Evolutionary conservation across 2,329 filamentous ascomycete species (phyloP).

Genomic region (Penicillium sp.): DNA sequence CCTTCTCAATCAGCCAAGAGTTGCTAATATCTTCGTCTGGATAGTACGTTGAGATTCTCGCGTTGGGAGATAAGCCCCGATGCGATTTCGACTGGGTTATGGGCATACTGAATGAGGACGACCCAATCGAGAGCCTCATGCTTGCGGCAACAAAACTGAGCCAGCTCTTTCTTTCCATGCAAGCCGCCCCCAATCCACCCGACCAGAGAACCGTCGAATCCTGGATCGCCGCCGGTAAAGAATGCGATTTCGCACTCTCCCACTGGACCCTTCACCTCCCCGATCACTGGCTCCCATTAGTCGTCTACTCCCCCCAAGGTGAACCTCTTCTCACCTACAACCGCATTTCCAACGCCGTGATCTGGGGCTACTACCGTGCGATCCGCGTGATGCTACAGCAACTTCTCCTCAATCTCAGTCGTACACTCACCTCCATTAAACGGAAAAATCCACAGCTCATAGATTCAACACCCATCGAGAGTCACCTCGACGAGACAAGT

Average conservation of each 20-base stretch:
- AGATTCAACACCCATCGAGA: conserved; percentile 8
- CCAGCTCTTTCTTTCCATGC: conserved; percentile 32
- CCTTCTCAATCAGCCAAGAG: neutral
- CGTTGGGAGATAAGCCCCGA: conserved; percentile 37
- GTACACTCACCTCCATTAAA: conserved; percentile 22
- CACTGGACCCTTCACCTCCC: conserved; percentile 38
- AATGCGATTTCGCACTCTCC: conserved; percentile 35
- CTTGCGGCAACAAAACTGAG: conserved; percentile 36
- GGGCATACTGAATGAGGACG: conserved; percentile 31
- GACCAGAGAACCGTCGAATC: conserved; percentile 25
- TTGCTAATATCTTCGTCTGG: neutral
- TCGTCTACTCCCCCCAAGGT: conserved; percentile 35
- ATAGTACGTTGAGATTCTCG: conserved; percentile 42
- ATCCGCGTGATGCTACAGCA: conserved; percentile 40
- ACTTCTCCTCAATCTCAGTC: conserved; percentile 34
- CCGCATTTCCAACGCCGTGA: conserved; percentile 30
- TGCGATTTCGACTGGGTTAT: conserved; percentile 37
- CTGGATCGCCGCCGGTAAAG: conserved; percentile 30
- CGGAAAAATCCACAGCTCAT: conserved; percentile 11
- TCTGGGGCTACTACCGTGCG: conserved; percentile 45
- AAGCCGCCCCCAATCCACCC: conserved; percentile 20
- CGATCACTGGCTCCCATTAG: conserved; percentile 40
- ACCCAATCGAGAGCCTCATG: conserved; percentile 40
- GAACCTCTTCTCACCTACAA: conserved; percentile 40
- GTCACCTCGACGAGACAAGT: conserved; percentile 16